Conservation (phyloP, 1,284 basidiomycete genomes). For the Boletus mariae region DNA sequence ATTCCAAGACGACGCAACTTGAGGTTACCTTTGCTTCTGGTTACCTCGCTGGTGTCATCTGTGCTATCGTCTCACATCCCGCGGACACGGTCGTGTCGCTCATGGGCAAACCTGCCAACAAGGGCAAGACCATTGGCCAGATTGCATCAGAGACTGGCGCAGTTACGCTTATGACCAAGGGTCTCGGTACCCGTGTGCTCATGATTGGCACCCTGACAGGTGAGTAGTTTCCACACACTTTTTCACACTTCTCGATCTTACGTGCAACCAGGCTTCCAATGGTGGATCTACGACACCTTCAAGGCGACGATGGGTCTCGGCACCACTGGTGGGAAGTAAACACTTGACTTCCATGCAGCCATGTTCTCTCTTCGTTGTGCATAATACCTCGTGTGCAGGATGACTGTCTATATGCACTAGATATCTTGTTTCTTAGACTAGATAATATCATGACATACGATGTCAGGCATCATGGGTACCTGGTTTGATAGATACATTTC, state of each 20-base stretch:
- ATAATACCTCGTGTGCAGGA: constrained; percentile 10
- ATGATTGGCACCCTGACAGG: constrained; percentile 79
- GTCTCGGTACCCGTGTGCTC: constrained; percentile 74
- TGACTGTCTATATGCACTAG: constrained; percentile 10
- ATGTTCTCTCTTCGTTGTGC: neutral
- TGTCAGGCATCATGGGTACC: too few species aligned
- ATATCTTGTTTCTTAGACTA: constrained; percentile 12
- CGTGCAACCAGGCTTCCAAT: constrained; percentile 62
- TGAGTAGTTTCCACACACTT: constrained; percentile 15
- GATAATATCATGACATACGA: constrained; percentile 3
- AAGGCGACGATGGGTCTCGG: constrained; percentile 77
- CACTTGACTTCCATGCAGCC: neutral
- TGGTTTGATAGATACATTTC: too few species aligned
- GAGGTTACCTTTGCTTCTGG: constrained; percentile 79
- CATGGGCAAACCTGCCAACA: constrained; percentile 74
- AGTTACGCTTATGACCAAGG: constrained; percentile 64
- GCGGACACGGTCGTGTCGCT: constrained; percentile 77
- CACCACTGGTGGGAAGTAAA: constrained; percentile 80
- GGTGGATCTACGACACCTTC: constrained; percentile 87
- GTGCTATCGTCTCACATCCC: constrained; percentile 79
- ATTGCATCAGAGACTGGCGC: constrained; percentile 70
- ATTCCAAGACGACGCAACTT: constrained; percentile 70
- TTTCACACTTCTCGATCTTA: neutral
- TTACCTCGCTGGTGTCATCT: constrained; percentile 79
- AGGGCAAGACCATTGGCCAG: constrained; percentile 65